These are phyloP conservation scores for Durusdinium trenchii DNA, from an alignment of 73 alveolate species.

Conservation along the genomic window DNA sequence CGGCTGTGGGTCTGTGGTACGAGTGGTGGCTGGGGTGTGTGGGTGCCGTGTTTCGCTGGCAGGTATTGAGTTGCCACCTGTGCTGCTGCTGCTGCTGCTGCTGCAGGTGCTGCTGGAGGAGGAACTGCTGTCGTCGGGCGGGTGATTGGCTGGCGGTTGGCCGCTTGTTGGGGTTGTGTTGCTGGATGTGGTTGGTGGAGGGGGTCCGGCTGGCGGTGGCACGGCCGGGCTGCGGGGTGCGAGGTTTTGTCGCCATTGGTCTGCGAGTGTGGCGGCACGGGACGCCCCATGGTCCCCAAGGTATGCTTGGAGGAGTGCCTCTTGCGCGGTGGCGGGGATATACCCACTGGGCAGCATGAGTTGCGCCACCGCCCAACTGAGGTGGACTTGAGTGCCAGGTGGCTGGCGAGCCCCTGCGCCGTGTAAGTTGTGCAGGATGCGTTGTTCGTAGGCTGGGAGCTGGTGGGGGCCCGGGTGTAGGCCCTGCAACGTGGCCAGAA, in stretches of 20 bases:
- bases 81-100: too few species aligned
- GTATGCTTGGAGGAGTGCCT: not conserved
- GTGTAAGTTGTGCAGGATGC: not conserved
- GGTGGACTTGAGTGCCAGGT: not conserved
- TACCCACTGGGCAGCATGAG: not conserved
- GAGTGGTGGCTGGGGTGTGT: too few species aligned
- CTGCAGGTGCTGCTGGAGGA: too few species aligned
- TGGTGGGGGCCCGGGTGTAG: not conserved
- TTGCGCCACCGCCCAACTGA: not conserved
- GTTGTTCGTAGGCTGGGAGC: not conserved
- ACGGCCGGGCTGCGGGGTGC: too few species aligned
- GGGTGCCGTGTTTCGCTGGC: too few species aligned
- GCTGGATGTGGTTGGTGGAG: not conserved
- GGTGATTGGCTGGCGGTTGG: too few species aligned
- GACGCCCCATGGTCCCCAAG: not conserved
- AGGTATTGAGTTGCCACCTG: too few species aligned
- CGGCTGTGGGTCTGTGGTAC: too few species aligned
- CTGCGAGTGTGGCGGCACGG: not conserved
- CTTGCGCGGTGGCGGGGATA: slow-evolving; percentile 31
- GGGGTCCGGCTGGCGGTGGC: too few species aligned
- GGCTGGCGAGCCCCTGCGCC: not conserved
- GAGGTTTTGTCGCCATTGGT: not conserved
- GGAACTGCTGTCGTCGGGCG: too few species aligned
- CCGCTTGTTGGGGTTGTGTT: too few species aligned
- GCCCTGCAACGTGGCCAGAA: not conserved